Evolutionary conservation across 805 yeast genomes (phyloP).

Genomic region (Cyberlindnera subsufficiens): DNA sequence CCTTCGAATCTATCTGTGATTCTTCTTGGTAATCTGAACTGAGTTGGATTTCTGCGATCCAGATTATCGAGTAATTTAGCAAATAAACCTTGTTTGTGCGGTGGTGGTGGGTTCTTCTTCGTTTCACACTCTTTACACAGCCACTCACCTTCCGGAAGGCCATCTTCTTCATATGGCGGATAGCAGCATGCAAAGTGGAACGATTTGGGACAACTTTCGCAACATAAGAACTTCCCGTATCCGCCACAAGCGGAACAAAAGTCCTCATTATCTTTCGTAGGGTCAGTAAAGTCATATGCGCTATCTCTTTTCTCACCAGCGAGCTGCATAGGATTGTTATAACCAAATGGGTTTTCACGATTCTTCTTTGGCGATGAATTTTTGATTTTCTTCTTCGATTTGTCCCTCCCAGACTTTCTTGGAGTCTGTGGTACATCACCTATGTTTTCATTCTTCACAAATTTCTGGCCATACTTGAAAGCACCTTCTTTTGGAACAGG

Average conservation of each 20-base stretch:
- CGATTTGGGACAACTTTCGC: constrained; percentile 88
- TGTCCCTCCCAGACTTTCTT: constrained; percentile 7
- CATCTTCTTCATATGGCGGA: constrained; percentile 76
- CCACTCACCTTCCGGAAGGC: constrained; percentile 87
- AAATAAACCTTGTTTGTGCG: constrained; percentile 36
- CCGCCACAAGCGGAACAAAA: constrained; percentile 89
- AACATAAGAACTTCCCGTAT: constrained; percentile 83
- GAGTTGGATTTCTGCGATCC: constrained; percentile 57
- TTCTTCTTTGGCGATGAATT: constrained; percentile 25
- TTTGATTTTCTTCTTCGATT: constrained; percentile 21
- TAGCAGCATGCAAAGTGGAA: constrained; percentile 89
- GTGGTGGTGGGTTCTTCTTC: constrained; percentile 31
- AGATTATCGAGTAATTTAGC: constrained; percentile 53
- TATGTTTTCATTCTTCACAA: background rate
- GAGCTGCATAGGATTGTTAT: constrained; percentile 26
- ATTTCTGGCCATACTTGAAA: constrained; percentile 10
- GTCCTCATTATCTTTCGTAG: constrained; percentile 63
- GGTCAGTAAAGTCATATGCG: constrained; percentile 24
- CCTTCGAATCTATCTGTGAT: constrained; percentile 70
- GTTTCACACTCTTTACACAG: constrained; percentile 71
- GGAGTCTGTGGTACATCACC: constrained; percentile 12
- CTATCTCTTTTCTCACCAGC: constrained; percentile 27
- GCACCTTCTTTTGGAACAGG: constrained; percentile 6
- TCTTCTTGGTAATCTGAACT: constrained; percentile 60
- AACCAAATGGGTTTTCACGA: constrained; percentile 40